Percentiles rank a stretch among this genome's conserved stretches.
phyloP scores from a whole-genome alignment of 1,139 yeast species.

The Sugiyamaella paludigena region DNA sequence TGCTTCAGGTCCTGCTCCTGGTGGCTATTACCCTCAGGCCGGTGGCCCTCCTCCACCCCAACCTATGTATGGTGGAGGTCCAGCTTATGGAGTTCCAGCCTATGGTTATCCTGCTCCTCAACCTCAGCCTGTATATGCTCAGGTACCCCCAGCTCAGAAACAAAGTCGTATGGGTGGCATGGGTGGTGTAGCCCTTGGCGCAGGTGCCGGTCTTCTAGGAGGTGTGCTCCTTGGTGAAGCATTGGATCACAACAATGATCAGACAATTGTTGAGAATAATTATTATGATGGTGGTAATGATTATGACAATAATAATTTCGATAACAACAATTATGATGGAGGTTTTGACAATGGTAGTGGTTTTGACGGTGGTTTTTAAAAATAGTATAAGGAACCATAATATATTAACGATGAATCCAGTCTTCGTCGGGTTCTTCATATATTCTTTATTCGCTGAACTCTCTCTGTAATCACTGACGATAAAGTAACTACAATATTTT shows the following conservation, averaged over 20 bases:
- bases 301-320: conserved; percentile 22
- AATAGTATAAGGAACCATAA: too few relatives aligned
- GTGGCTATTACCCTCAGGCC: conserved; percentile 12
- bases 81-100: conserved; percentile 16
- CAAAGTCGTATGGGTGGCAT: conserved; percentile 34
- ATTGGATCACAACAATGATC: conserved; percentile 30
- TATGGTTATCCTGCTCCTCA: conserved; percentile 29
- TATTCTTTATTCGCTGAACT: too few relatives aligned
- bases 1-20: conserved; percentile 19
- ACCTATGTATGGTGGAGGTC: conserved; percentile 12
- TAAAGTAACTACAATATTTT: too few relatives aligned
- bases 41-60: conserved; percentile 12
- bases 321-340: conserved; percentile 8
- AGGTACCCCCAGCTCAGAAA: conserved; percentile 30
- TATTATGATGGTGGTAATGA: conserved; percentile 30
- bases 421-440: too few relatives aligned
- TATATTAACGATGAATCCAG: too few relatives aligned
- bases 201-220: conserved; percentile 78
- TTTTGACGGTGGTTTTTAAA: conserved; percentile 17
- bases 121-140: conserved; percentile 34
- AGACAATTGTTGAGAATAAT: conserved; percentile 33
- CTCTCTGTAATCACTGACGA: too few relatives aligned
- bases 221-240: conserved; percentile 60
- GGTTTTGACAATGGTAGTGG: too few relatives aligned
- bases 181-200: conserved; percentile 65